phyloP scores from a whole-genome alignment of 257 asterid genomes.

The Echium plantagineum region DNA sequence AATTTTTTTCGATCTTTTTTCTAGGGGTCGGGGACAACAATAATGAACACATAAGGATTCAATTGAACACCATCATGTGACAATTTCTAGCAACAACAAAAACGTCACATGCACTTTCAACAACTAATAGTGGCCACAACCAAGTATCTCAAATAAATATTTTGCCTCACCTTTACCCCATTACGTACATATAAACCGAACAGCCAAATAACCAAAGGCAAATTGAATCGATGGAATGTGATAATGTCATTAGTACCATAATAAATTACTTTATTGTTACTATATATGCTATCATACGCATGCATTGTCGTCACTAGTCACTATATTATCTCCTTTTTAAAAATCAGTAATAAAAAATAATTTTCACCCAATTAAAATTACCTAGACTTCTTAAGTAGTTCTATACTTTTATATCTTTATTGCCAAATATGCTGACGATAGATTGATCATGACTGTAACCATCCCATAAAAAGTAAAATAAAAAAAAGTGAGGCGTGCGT shows the following conservation, averaged over 20 bases:
- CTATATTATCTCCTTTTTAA: constrained; percentile 2
- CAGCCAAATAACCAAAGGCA: not conserved
- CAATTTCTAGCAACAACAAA: too few species aligned
- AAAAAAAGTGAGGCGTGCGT: not conserved
- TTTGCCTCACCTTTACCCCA: not conserved
- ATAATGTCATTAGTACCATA: constrained; percentile 6
- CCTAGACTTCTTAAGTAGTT: not conserved
- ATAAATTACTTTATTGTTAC: constrained; percentile 8
- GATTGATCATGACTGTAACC: not conserved
- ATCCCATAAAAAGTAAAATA: not conserved
- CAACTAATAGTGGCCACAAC: not conserved
- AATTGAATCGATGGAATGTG: not conserved
- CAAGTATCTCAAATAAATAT: not conserved
- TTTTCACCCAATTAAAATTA: too few species aligned
- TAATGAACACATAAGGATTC: not conserved
- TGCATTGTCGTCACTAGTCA: constrained; percentile 26
- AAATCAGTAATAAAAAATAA: too few species aligned
- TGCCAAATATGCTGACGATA: too few species aligned
- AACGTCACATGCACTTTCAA: not conserved
- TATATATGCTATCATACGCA: constrained; percentile 23
- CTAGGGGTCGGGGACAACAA: too few species aligned
- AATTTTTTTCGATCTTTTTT: too few species aligned
- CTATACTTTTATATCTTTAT: not conserved
- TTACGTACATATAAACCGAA: not conserved
- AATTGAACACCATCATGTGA: not conserved